Percentiles rank a stretch among this genome's conserved stretches.
Evolutionary conservation across 805 yeast species (phyloP).

Genomic region (Candida caryicola): DNA sequence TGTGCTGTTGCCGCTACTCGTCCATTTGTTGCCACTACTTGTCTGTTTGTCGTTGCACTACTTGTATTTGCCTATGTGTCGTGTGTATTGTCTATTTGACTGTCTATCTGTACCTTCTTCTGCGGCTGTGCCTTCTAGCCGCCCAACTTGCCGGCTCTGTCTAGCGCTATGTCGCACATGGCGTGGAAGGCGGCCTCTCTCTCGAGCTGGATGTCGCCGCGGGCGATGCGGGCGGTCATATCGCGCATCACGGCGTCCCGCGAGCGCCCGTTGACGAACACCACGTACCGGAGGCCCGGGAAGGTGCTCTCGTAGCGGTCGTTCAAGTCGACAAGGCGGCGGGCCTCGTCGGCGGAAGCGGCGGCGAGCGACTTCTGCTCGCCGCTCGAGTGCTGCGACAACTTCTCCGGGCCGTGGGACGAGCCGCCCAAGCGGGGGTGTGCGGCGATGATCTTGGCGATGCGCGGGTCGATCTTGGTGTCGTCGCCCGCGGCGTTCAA

Average conservation of each 20-base stretch:
- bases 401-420: conserved; percentile 24
- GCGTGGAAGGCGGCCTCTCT: conserved; percentile 70
- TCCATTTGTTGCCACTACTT: too few species aligned
- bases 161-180: conserved; percentile 89
- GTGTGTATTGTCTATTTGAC: too few species aligned
- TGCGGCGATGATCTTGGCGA: conserved; percentile 70
- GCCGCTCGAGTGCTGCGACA: conserved; percentile 61
- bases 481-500: conserved; percentile 18
- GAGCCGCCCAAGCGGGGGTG: conserved; percentile 78
- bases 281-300: conserved; percentile 77
- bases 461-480: conserved; percentile 20
- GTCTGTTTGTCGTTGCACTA: too few species aligned
- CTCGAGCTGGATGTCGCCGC: conserved; percentile 55
- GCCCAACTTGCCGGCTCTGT: conserved; percentile 58
- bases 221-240: conserved; percentile 39
- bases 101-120: too few species aligned
- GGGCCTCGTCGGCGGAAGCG: conserved; percentile 45
- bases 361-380: conserved; percentile 69
- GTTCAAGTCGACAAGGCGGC: conserved; percentile 52
- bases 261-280: conserved; percentile 82
- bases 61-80: too few species aligned
- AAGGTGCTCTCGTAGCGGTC: conserved; percentile 56
- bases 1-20: too few species aligned
- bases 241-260: conserved; percentile 54
- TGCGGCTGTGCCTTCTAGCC: too few species aligned